Evolutionary conservation across 1,284 basidiomycete genomes (phyloP).

Genomic region (Malassezia globosa): DNA sequence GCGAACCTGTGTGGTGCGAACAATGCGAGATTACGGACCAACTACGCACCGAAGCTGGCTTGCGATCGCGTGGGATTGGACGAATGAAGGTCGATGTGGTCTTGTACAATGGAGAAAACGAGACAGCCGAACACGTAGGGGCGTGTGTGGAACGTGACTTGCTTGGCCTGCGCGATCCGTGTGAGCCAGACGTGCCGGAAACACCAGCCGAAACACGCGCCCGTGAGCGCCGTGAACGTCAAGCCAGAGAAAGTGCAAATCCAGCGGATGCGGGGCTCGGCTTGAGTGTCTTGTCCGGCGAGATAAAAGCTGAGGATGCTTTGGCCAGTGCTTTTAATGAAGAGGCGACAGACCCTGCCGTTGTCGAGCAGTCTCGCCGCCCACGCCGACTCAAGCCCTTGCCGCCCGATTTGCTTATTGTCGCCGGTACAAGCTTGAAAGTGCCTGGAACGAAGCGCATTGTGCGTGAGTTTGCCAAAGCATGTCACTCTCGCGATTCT

Average conservation of each 20-base stretch:
- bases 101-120: slow-evolving; percentile 80
- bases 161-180: slow-evolving; percentile 38
- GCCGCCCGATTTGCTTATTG: slow-evolving; percentile 75
- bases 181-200: slow-evolving; percentile 40
- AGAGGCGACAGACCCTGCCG: slow-evolving; percentile 3
- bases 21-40: slow-evolving; percentile 62
- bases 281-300: slow-evolving; percentile 4
- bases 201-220: slow-evolving; percentile 27
- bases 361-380: slow-evolving; percentile 14
- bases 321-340: slow-evolving; percentile 25
- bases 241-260: background rate
- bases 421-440: slow-evolving; percentile 91
- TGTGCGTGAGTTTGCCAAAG: slow-evolving; percentile 81
- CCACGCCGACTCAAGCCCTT: slow-evolving; percentile 38
- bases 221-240: slow-evolving; percentile 22
- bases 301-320: slow-evolving; percentile 21
- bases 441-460: slow-evolving; percentile 85
- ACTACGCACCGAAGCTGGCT: slow-evolving; percentile 62
- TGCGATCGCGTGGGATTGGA: slow-evolving; percentile 70
- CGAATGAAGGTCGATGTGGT: slow-evolving; percentile 75
- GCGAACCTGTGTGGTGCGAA: slow-evolving; percentile 65
- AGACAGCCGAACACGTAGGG: slow-evolving; percentile 63
- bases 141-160: slow-evolving; percentile 44
- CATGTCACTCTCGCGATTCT: slow-evolving; percentile 55
- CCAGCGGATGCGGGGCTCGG: background rate